A percentile compares a stretch with the other conserved stretches of the same genome.
Evolutionary conservation across 805 yeast species (phyloP).

Genomic region (Candida nanaspora): DNA sequence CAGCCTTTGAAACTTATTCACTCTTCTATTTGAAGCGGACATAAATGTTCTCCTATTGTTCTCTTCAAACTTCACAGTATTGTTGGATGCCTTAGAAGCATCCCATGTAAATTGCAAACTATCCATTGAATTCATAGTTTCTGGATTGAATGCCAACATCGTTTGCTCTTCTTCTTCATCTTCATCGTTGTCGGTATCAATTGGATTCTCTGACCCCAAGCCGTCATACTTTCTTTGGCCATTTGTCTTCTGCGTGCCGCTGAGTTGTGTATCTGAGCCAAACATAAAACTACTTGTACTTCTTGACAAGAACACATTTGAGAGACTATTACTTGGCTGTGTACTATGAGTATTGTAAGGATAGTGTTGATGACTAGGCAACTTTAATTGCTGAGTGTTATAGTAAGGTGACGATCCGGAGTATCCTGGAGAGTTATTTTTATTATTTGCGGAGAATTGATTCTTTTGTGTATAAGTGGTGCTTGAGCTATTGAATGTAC

Average conservation of each 20-base stretch:
- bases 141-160: conserved; percentile 19
- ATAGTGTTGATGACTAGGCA: neutral
- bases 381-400: neutral
- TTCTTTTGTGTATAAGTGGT: too few species aligned
- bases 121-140: conserved; percentile 29
- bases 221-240: neutral
- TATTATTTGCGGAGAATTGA: too few species aligned
- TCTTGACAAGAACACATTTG: neutral
- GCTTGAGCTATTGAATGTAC: too few species aligned
- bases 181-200: conserved; percentile 5
- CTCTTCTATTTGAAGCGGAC: conserved; percentile 15
- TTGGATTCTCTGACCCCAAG: neutral
- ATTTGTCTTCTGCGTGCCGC: neutral
- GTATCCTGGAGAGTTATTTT: neutral
- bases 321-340: neutral
- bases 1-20: conserved; percentile 14
- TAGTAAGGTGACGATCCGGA: neutral
- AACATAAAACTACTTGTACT: neutral
- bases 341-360: neutral
- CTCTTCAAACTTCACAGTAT: neutral
- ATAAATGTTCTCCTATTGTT: conserved; percentile 9
- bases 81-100: conserved; percentile 5
- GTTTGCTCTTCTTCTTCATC: conserved; percentile 23
- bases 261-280: neutral
- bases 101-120: conserved; percentile 25